phyloP scores from a whole-genome alignment of 371 early-diverging fungal species.

The Entomophthora muscae region DNA sequence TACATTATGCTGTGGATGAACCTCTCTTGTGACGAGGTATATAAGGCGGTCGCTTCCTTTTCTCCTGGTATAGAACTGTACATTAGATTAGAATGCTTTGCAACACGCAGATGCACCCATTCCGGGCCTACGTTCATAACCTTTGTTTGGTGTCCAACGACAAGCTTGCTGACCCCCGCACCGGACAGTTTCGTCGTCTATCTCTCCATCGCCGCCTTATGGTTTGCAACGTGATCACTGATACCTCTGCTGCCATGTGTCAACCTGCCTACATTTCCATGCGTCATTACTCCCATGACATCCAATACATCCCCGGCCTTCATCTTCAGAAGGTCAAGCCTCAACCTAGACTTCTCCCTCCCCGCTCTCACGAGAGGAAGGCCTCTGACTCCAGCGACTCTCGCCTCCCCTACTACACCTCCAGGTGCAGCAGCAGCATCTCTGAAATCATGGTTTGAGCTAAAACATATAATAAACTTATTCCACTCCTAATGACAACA shows the following conservation, averaged over 20 bases:
- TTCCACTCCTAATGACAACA: no score
- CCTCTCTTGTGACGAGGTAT: no score
- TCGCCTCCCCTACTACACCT: background rate
- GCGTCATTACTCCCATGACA: constrained; percentile 25
- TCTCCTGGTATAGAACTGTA: background rate
- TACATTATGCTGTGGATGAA: no score
- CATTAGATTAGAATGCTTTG: background rate
- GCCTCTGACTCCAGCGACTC: background rate
- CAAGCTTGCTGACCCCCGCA: background rate
- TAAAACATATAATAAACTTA: background rate
- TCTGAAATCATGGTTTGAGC: background rate
- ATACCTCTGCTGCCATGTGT: background rate
- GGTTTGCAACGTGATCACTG: constrained; percentile 4
- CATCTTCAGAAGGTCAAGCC: background rate
- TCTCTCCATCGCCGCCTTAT: background rate
- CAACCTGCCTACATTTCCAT: constrained; percentile 13
- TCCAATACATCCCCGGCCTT: constrained; percentile 44
- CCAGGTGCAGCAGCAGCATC: background rate
- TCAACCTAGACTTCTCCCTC: background rate
- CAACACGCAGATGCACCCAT: background rate
- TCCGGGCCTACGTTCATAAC: background rate
- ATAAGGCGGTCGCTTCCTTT: background rate
- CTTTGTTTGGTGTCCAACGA: background rate
- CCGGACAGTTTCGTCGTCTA: background rate
- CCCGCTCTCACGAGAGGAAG: background rate